A percentile compares a stretch with the other conserved stretches of the same genome.
phyloP scores from a whole-genome alignment of 768 basidiomycete genomes.

The Coprinopsis sp. region DNA sequence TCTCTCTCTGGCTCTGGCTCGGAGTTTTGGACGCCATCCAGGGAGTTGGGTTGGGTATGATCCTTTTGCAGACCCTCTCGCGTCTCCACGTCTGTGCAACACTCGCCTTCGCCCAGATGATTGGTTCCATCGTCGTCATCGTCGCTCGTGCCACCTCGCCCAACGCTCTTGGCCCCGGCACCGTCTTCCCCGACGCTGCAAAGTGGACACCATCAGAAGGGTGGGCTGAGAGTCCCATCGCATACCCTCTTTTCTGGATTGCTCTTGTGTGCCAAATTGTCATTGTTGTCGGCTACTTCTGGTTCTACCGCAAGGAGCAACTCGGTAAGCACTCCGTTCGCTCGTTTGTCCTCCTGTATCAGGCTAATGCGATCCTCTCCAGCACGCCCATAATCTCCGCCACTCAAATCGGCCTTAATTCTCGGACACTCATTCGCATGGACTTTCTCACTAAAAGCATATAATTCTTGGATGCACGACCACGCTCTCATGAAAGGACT shows the following conservation, averaged over 20 bases:
- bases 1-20: conserved; percentile 91
- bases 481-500: not conserved
- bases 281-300: conserved; percentile 90
- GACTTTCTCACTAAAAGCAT: not conserved
- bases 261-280: conserved; percentile 74
- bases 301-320: conserved; percentile 97
- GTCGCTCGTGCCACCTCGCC: conserved; percentile 88
- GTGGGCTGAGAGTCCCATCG: conserved; percentile 67
- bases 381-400: conserved; percentile 34
- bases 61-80: conserved; percentile 80
- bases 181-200: conserved; percentile 88
- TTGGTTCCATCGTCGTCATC: conserved; percentile 90
- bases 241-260: conserved; percentile 83
- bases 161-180: conserved; percentile 81
- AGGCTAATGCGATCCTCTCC: too few species aligned
- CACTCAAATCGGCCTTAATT: too few species aligned
- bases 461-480: conserved; percentile 2
- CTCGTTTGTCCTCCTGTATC: conserved; percentile 1
- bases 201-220: conserved; percentile 85
- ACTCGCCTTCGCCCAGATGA: conserved; percentile 83
- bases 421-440: too few species aligned
- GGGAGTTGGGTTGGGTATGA: conserved; percentile 92
- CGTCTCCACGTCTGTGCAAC: conserved; percentile 93
- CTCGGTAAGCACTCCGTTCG: conserved; percentile 48
- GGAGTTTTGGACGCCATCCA: conserved; percentile 93